phyloP scores from a whole-genome alignment of 805 yeast genomes.

The Ogataea neopini region DNA sequence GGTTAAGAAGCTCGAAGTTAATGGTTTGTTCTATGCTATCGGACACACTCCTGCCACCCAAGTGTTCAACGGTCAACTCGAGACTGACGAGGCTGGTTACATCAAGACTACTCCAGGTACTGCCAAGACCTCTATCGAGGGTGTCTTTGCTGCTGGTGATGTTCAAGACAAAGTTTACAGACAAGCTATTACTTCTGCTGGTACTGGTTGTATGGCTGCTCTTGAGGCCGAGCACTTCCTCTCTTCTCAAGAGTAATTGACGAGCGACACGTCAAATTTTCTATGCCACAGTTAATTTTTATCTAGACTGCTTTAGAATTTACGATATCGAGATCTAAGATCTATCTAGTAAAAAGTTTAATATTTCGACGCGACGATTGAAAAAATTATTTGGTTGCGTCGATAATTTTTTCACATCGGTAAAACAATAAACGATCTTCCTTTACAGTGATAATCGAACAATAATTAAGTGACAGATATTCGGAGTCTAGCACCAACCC shows the following conservation, averaged over 20 bases:
- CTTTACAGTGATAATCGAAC: no score
- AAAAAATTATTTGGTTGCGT: no score
- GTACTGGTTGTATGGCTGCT: constrained; percentile 99
- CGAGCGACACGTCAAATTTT: no score
- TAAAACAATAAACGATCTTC: no score
- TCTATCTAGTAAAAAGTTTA: no score
- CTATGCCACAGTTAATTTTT: not conserved
- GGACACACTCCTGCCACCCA: constrained; percentile 96
- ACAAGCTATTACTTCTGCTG: constrained; percentile 99
- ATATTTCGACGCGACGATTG: no score
- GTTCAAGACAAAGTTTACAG: constrained; percentile 96
- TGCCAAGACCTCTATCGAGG: constrained; percentile 79
- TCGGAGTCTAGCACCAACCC: no score
- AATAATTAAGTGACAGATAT: no score
- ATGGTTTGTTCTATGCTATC: constrained; percentile 95
- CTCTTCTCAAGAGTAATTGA: constrained; percentile 51
- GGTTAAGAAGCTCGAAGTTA: constrained; percentile 68
- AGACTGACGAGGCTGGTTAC: constrained; percentile 87
- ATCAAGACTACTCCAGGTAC: constrained; percentile 89
- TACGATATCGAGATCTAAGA: not conserved
- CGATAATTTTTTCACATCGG: not conserved
- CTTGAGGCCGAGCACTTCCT: constrained; percentile 87
- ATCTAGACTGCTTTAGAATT: not conserved
- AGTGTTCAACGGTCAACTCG: constrained; percentile 74
- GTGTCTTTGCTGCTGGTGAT: constrained; percentile 98